These are phyloP conservation scores for Pseudotsuga menziesii DNA, from an alignment of 75 land plant species.

Conservation along the genomic window DNA sequence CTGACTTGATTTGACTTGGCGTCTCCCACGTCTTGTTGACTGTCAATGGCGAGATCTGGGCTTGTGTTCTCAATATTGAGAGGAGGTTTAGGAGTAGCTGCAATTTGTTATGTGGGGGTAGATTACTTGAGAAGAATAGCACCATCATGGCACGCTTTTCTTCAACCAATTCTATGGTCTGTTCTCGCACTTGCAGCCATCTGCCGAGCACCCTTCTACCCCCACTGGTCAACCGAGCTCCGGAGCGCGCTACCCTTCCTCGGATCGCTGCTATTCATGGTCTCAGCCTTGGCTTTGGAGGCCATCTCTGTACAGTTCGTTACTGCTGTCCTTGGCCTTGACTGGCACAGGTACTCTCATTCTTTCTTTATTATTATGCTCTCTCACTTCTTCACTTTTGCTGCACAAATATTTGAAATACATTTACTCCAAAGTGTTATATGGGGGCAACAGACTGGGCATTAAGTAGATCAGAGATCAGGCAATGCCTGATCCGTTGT, in stretches of 20 bases:
- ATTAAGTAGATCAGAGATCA: no score
- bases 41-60: neutral
- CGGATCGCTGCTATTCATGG: slow-evolving; percentile 67
- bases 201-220: slow-evolving; percentile 70
- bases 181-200: slow-evolving; percentile 52
- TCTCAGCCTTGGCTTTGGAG: slow-evolving; percentile 58
- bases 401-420: no score
- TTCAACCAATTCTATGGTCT: slow-evolving; percentile 75
- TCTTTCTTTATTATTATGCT: neutral
- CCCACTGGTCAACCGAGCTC: slow-evolving; percentile 75
- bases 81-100: slow-evolving; percentile 62
- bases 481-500: no score
- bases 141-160: slow-evolving; percentile 55
- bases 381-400: no score
- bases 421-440: no score
- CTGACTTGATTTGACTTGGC: no score
- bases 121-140: slow-evolving; percentile 69
- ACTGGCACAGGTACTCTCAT: slow-evolving; percentile 70
- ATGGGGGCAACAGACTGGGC: no score
- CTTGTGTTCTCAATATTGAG: neutral
- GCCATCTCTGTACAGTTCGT: slow-evolving; percentile 76
- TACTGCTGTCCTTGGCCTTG: slow-evolving; percentile 86
- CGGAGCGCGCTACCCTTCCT: slow-evolving; percentile 56
- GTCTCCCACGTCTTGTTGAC: no score
- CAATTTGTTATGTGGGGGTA: slow-evolving; percentile 54